Percentiles rank a stretch among this genome's conserved stretches.
These are phyloP conservation scores for Fraxinus xanthoxyloides DNA, from an alignment of 305 asterid species.

Conservation along the genomic window DNA sequence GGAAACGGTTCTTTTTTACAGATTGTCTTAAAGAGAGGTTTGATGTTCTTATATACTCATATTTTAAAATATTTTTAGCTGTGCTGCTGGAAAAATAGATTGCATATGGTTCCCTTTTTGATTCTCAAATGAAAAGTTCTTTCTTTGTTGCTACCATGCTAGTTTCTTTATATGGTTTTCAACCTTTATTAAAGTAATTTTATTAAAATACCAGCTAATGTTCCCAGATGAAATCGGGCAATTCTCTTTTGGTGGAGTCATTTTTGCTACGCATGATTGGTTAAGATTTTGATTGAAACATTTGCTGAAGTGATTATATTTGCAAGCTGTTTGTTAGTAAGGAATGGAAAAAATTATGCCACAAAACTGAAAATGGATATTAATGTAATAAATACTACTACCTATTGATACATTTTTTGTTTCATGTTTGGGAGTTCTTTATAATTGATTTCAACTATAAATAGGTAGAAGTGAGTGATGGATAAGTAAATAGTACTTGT, in stretches of 20 bases:
- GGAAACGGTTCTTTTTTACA: constrained; percentile 69
- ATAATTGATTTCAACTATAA: background rate
- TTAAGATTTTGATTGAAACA: constrained; percentile 13
- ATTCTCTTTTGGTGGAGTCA: background rate
- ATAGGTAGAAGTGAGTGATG: background rate
- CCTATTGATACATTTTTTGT: background rate
- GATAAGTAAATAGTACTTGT: background rate
- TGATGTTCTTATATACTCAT: constrained; percentile 20
- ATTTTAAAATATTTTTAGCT: background rate
- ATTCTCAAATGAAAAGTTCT: constrained; percentile 9
- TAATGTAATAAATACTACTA: background rate
- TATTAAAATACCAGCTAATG: background rate
- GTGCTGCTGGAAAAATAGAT: background rate
- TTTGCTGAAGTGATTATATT: background rate
- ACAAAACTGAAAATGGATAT: background rate
- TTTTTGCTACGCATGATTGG: background rate
- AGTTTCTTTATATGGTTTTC: background rate
- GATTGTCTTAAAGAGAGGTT: constrained; percentile 81
- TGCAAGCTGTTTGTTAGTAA: background rate
- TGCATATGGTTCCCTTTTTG: background rate
- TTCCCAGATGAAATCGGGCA: background rate
- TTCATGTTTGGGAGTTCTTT: background rate
- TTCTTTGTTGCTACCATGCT: background rate
- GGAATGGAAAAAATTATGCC: background rate
- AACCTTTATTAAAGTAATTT: background rate